Evolutionary conservation across 2,329 filamentous ascomycete genomes (phyloP).

Genomic region (Byssochlamys sp.): DNA sequence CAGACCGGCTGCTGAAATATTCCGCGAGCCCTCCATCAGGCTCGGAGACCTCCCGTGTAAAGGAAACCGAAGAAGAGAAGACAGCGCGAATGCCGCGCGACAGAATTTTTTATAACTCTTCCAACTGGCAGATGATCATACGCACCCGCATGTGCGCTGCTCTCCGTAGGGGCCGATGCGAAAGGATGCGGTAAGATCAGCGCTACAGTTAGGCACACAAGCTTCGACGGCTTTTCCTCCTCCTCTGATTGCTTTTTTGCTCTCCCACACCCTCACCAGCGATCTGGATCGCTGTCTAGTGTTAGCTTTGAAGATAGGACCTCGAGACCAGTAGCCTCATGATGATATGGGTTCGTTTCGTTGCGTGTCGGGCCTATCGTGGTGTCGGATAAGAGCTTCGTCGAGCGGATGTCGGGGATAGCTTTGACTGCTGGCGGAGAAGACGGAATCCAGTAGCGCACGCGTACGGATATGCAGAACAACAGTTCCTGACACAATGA

Average conservation of each 20-base stretch:
- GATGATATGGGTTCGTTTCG: not conserved
- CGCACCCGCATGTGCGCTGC: not conserved
- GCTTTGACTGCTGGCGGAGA: not conserved
- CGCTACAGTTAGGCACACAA: not conserved
- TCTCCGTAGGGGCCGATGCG: not conserved
- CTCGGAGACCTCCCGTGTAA: not conserved
- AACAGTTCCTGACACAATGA: not conserved
- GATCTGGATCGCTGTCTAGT: not conserved
- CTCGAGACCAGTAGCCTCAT: not conserved
- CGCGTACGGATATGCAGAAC: not conserved
- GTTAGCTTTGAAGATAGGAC: not conserved
- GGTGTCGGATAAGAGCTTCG: not conserved
- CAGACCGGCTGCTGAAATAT: not conserved
- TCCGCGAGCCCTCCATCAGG: not conserved
- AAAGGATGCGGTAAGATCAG: not conserved
- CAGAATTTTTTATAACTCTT: not conserved
- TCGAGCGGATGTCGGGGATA: not conserved
- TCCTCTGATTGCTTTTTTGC: not conserved
- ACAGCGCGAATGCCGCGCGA: not conserved
- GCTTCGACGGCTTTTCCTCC: not conserved
- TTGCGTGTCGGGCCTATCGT: not conserved
- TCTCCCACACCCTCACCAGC: not conserved
- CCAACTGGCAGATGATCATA: not conserved
- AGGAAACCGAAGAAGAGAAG: not conserved
- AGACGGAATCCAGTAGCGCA: not conserved